Conservation (phyloP, 441 rosid genomes). For the Pelargonium citronellum region DNA sequence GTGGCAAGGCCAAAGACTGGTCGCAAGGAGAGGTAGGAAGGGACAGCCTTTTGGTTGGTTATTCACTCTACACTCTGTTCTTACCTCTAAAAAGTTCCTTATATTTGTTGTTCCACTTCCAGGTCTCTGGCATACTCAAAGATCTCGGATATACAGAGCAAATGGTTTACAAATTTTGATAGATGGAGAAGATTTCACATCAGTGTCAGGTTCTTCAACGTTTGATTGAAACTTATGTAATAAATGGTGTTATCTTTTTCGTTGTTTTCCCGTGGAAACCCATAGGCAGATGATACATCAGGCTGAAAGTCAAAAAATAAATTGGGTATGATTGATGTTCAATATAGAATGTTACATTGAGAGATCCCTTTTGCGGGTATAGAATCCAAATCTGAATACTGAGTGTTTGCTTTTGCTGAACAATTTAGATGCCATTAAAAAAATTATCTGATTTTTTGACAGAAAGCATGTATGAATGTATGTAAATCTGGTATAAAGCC, state of each 20-base stretch:
- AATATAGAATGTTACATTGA: background rate
- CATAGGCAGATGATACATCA: background rate
- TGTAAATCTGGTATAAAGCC: too few species aligned
- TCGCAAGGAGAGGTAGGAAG: slow-evolving; percentile 85
- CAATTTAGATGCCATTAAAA: too few species aligned
- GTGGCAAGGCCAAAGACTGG: slow-evolving; percentile 76
- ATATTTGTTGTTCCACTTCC: slow-evolving; percentile 36
- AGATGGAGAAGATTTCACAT: slow-evolving; percentile 13
- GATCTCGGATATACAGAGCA: slow-evolving; percentile 77
- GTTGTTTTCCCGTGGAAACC: background rate
- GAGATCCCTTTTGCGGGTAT: background rate
- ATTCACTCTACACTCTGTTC: background rate
- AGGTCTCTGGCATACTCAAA: slow-evolving; percentile 80
- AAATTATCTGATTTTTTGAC: too few species aligned
- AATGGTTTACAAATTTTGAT: slow-evolving; percentile 91
- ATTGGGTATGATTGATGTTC: background rate
- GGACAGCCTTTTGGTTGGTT: slow-evolving; percentile 10
- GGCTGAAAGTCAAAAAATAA: background rate
- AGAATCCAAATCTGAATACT: too few species aligned
- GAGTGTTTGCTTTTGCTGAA: too few species aligned
- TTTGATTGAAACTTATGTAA: background rate
- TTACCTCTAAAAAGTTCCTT: background rate
- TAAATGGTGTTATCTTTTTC: background rate
- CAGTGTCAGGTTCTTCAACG: background rate
- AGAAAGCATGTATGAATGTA: too few species aligned